A percentile compares a stretch with the other conserved stretches of the same genome.
Evolutionary conservation across 2,329 filamentous ascomycete species (phyloP).

Genomic region (Botrytis fragariae): DNA sequence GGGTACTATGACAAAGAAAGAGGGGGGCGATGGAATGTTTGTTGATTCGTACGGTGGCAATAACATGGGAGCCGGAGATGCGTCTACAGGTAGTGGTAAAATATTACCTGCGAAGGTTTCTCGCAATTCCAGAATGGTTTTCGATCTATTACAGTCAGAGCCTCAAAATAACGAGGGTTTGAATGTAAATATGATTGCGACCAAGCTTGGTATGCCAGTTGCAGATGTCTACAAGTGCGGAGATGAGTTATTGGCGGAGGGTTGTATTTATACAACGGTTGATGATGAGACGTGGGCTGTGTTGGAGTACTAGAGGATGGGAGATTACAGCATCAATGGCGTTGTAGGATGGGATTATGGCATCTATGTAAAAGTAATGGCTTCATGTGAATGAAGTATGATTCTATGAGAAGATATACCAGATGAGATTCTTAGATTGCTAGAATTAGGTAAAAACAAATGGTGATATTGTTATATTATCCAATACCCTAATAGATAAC

Average conservation of each 20-base stretch:
- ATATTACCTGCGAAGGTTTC: conserved; percentile 46
- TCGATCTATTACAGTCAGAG: conserved; percentile 62
- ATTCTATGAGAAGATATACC: not conserved
- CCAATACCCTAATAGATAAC: not conserved
- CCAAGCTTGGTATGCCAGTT: conserved; percentile 60
- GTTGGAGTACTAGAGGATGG: conserved; percentile 58
- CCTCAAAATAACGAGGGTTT: conserved; percentile 78
- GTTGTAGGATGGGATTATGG: conserved; percentile 24
- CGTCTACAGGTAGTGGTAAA: conserved; percentile 33
- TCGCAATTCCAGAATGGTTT: conserved; percentile 65
- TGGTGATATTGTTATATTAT: not conserved
- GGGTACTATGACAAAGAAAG: conserved; percentile 38
- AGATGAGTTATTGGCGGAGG: conserved; percentile 72
- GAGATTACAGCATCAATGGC: conserved; percentile 20
- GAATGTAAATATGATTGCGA: conserved; percentile 74
- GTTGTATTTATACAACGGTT: conserved; percentile 84
- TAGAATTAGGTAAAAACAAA: not conserved
- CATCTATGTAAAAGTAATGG: not conserved
- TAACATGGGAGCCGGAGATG: conserved; percentile 27
- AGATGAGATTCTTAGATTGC: not conserved
- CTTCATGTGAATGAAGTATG: conserved; percentile 13
- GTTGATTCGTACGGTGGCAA: conserved; percentile 40
- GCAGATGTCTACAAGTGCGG: conserved; percentile 72
- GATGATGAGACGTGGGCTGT: conserved; percentile 92
- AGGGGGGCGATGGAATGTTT: conserved; percentile 39